phyloP scores from a whole-genome alignment of 768 basidiomycete genomes.

The Lenzites betulinus region DNA sequence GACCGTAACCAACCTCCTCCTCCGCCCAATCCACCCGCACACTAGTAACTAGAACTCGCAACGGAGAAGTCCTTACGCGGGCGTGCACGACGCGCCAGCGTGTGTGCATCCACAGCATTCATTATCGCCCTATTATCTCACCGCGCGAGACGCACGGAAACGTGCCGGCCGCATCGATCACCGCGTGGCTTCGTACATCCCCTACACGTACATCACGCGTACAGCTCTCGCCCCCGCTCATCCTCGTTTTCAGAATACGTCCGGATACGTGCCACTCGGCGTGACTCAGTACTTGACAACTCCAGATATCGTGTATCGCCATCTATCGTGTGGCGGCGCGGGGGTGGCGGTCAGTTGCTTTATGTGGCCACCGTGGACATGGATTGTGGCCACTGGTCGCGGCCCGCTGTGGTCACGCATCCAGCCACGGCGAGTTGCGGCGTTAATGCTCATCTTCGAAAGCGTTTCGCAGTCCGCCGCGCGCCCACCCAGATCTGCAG shows the following conservation, averaged over 20 bases:
- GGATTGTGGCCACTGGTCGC: too few relatives aligned
- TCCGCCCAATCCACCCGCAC: not conserved
- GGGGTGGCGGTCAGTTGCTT: too few relatives aligned
- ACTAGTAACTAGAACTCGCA: too few relatives aligned
- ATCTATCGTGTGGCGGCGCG: too few relatives aligned
- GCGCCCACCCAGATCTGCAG: not conserved
- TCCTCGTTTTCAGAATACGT: not conserved
- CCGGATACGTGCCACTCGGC: not conserved
- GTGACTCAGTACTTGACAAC: not conserved
- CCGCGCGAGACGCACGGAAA: not conserved
- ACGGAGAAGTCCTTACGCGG: too few relatives aligned
- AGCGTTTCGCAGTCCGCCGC: not conserved
- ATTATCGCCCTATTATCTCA: not conserved
- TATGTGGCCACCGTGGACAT: too few relatives aligned
- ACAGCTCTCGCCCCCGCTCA: not conserved
- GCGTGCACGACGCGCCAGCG: not conserved
- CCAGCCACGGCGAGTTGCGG: too few relatives aligned
- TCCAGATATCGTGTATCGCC: not conserved
- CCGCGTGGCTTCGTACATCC: not conserved
- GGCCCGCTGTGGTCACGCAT: too few relatives aligned
- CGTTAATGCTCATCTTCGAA: not conserved
- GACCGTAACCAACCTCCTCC: not conserved
- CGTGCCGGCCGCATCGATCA: constrained; percentile 8
- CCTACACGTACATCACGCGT: constrained; percentile 5
- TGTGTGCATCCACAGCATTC: not conserved